These are phyloP conservation scores for Fremontodendron californicum DNA, from an alignment of 345 rosid genomes.

Conservation along the genomic window DNA sequence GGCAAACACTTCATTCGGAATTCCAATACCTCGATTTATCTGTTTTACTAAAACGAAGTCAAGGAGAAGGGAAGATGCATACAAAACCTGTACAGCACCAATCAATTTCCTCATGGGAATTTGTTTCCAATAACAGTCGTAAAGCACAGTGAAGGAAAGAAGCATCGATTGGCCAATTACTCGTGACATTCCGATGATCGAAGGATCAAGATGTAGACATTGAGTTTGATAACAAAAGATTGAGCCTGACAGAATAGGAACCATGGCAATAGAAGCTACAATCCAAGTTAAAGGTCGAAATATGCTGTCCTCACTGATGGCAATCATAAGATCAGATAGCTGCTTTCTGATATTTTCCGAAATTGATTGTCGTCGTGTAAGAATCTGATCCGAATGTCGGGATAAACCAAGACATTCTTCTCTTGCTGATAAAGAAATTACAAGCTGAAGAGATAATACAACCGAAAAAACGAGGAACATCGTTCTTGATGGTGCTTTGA, in stretches of 20 bases:
- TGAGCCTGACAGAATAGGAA: slow-evolving; percentile 76
- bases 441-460: slow-evolving; percentile 55
- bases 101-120: slow-evolving; percentile 66
- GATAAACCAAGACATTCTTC: slow-evolving; percentile 63
- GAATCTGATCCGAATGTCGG: slow-evolving; percentile 21
- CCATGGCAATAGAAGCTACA: slow-evolving; percentile 59
- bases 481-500: slow-evolving; percentile 40
- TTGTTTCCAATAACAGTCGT: slow-evolving; percentile 58
- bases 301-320: slow-evolving; percentile 52
- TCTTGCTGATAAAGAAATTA: slow-evolving; percentile 38
- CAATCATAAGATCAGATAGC: slow-evolving; percentile 49
- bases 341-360: slow-evolving; percentile 41
- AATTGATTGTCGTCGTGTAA: slow-evolving; percentile 29
- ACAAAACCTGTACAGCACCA: slow-evolving; percentile 47
- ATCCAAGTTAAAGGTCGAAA: slow-evolving; percentile 60
- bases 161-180: slow-evolving; percentile 74
- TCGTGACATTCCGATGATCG: slow-evolving; percentile 73
- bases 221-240: slow-evolving; percentile 87
- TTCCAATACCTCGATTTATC: slow-evolving; percentile 58
- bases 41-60: slow-evolving; percentile 67
- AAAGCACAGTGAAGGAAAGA: slow-evolving; percentile 54
- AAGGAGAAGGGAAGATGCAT: slow-evolving; percentile 65
- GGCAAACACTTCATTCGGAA: slow-evolving; percentile 60
- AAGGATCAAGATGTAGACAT: slow-evolving; percentile 61
- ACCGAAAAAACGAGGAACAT: slow-evolving; percentile 54